A percentile compares a stretch with the other conserved stretches of the same genome.
Conservation (phyloP, 257 asterid genomes). For the Craterostigma plantagineum region DNA sequence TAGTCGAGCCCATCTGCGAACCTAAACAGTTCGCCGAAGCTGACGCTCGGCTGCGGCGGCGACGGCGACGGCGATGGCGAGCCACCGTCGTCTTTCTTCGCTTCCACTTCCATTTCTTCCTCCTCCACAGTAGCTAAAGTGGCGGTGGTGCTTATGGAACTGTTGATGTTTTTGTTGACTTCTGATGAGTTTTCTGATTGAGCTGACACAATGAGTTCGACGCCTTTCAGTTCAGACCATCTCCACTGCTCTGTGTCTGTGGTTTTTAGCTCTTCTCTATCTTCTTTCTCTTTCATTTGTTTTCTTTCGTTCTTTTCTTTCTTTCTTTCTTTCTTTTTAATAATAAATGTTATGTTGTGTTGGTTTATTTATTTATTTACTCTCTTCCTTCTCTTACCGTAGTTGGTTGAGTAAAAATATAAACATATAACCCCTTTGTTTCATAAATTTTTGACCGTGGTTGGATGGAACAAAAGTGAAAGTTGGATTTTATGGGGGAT, state of each 20-base stretch:
- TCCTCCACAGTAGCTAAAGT: conserved; percentile 27
- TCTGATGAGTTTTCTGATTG: conserved; percentile 12
- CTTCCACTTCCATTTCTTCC: conserved; percentile 9
- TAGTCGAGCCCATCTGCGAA: conserved; percentile 82
- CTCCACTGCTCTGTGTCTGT: conserved; percentile 43
- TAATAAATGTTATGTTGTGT: too few species aligned
- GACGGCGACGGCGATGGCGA: too few species aligned
- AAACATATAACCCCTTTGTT: too few species aligned
- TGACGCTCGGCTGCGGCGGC: too few species aligned
- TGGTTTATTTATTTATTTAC: too few species aligned
- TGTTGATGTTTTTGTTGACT: background rate
- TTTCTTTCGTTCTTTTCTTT: too few species aligned
- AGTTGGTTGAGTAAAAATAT: too few species aligned
- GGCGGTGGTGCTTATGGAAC: conserved; percentile 3
- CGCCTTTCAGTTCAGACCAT: conserved; percentile 75
- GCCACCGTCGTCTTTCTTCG: background rate
- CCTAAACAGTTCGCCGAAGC: conserved; percentile 52
- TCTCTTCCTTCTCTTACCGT: too few species aligned
- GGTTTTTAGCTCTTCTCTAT: conserved; percentile 28
- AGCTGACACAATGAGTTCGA: conserved; percentile 54
- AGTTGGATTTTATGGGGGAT: too few species aligned
- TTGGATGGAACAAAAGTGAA: too few species aligned
- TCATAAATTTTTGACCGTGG: too few species aligned
- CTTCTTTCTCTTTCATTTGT: conserved; percentile 2
- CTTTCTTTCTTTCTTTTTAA: too few species aligned